A percentile compares a stretch with the other conserved stretches of the same genome.
phyloP scores from a whole-genome alignment of 1,284 basidiomycete species.

The Trametes polyzona region DNA sequence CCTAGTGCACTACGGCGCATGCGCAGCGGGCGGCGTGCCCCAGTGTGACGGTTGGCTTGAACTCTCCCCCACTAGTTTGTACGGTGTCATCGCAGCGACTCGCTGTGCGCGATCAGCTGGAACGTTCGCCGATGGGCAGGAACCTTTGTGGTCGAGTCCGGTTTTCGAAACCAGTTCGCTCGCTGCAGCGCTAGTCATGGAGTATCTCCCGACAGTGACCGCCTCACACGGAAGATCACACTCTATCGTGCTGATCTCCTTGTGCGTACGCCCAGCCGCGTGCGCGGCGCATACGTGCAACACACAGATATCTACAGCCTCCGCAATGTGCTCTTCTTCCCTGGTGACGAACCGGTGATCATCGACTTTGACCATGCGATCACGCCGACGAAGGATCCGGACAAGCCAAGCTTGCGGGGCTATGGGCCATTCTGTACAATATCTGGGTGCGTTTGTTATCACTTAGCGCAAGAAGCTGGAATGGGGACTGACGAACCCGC shows the following conservation, averaged over 20 bases:
- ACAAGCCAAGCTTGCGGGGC: too few relatives aligned
- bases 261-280: not conserved
- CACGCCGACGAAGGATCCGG: not conserved
- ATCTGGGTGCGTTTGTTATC: too few relatives aligned
- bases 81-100: not conserved
- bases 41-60: conserved; percentile 13
- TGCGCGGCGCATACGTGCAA: not conserved
- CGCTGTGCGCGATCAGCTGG: not conserved
- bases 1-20: conserved; percentile 7
- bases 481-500: too few relatives aligned
- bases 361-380: not conserved
- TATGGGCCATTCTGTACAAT: too few relatives aligned
- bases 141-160: not conserved
- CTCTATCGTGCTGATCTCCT: not conserved
- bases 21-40: not conserved
- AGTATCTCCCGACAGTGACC: not conserved
- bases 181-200: not conserved
- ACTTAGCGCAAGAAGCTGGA: too few relatives aligned
- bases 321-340: not conserved
- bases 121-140: not conserved
- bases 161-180: not conserved
- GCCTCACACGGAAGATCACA: not conserved
- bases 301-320: not conserved
- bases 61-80: not conserved
- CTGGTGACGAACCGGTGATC: not conserved